Base-by-base conservation (phyloP, 345 rosid genomes). In the Ceriops decandra region DNA sequence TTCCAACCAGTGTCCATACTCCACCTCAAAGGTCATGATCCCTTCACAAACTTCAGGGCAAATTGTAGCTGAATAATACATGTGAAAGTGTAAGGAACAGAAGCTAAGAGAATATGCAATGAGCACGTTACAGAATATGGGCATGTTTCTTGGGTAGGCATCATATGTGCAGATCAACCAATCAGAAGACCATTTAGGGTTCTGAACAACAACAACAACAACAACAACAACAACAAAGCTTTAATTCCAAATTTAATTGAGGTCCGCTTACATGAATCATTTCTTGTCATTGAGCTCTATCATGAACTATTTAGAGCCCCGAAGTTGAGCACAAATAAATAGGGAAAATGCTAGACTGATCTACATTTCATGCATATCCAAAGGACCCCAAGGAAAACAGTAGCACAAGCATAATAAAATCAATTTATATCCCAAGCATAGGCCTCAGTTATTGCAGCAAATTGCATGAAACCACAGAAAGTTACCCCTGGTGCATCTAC, bases 1-100 rank as follows among this genome's bases (percentile, higher is more conserved):
- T 64, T 90, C 93, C 67, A 95, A 71, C 99, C 99, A 95, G 31
- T 78, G 84, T 64, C 84, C 88, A 58, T 95, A 95, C 78, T 90
- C 90, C 88, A 86, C 81, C 86, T 95, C 97, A 84, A 95, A 95
- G 60, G 87, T 77, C 28, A 87, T 80, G 68, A 88, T 84, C 52
- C 89, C 93, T 90, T 83, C 59, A 67, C 60, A 72, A 65, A 58
- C 33, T 33, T 68, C 42, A 66, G 46, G 51, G 26, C 71, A 56
- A 33, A 27, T 57, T n/a, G 33, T 60, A 52, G n/a, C 22, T 8
- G 31, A 62, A 63, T 57, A 26, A 52, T 30, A 60, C 68, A 52
- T 35, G 47, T 57, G 38, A 73, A 60, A 46, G 24, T 69, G 62
- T 4, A 33, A 54, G 56, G 33, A 28, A 61, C 20, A 58, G 30